A percentile compares a stretch with the other conserved stretches of the same genome.
These are phyloP conservation scores for Ophiosphaerella herpotricha DNA, from an alignment of 2,329 filamentous ascomycete species.

Conservation along the genomic window DNA sequence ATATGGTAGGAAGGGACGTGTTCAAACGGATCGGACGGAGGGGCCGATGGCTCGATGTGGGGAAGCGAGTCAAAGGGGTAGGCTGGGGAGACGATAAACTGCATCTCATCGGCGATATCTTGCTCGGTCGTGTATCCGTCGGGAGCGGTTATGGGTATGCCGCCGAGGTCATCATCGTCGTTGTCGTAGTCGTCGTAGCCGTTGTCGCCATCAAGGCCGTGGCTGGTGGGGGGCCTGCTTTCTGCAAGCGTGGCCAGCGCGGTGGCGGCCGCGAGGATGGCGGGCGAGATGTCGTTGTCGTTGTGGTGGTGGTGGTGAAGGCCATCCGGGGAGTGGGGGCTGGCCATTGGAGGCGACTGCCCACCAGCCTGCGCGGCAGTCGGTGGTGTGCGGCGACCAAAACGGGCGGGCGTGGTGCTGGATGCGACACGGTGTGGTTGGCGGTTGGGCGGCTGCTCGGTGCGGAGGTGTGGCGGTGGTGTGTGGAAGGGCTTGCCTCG, in stretches of 20 bases:
- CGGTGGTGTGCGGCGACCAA: slow-evolving; percentile 13
- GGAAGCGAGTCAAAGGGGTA: slow-evolving; percentile 3
- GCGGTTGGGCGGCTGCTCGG: neutral
- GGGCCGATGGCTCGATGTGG: neutral
- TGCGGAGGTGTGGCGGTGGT: slow-evolving; percentile 20
- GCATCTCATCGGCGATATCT: slow-evolving; percentile 8
- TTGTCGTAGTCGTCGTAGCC: slow-evolving; percentile 15
- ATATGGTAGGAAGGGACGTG: slow-evolving; percentile 14
- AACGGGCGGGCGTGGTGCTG: neutral
- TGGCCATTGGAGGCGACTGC: slow-evolving; percentile 32
- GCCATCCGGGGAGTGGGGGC: slow-evolving; percentile 18
- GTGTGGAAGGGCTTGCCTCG: slow-evolving; percentile 8
- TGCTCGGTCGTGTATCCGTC: slow-evolving; percentile 11
- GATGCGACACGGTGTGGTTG: slow-evolving; percentile 4
- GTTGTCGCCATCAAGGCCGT: slow-evolving; percentile 18
- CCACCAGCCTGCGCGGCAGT: slow-evolving; percentile 14
- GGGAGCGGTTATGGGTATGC: slow-evolving; percentile 28
- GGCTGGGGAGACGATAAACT: slow-evolving; percentile 18
- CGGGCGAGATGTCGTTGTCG: slow-evolving; percentile 20
- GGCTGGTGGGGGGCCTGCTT: slow-evolving; percentile 34
- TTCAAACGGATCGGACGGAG: slow-evolving; percentile 8
- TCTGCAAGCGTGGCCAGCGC: slow-evolving; percentile 37
- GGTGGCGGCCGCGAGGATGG: slow-evolving; percentile 29
- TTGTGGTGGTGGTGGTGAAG: slow-evolving; percentile 17
- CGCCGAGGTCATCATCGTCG: slow-evolving; percentile 27